Evolutionary conservation across 2,329 filamentous ascomycete species (phyloP).

Genomic region (Penicillium sp.): DNA sequence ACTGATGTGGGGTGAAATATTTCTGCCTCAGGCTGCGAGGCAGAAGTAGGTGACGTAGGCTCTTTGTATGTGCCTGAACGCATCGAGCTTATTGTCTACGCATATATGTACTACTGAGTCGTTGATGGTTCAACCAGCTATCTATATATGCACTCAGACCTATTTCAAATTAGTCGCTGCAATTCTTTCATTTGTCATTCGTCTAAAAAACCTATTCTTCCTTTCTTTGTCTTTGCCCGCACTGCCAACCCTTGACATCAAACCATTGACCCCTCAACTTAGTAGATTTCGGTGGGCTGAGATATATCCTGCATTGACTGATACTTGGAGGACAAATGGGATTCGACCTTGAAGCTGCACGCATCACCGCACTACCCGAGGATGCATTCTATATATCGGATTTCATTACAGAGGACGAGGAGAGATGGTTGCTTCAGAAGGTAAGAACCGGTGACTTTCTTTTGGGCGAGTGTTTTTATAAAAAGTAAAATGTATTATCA

Average conservation of each 20-base stretch:
- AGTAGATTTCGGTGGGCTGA: background rate
- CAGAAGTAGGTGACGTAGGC: constrained; percentile 2
- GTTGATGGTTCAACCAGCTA: background rate
- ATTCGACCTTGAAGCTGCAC: constrained; percentile 29
- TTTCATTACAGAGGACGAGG: constrained; percentile 77
- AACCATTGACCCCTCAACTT: background rate
- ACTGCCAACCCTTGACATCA: background rate
- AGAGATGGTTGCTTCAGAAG: constrained; percentile 68
- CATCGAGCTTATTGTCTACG: background rate
- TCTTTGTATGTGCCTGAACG: background rate
- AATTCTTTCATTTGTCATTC: background rate
- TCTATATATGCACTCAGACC: background rate
- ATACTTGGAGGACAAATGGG: constrained; percentile 6
- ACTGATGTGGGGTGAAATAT: constrained; percentile 7
- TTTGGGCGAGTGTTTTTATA: background rate
- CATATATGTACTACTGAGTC: too few species aligned
- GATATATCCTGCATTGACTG: background rate
- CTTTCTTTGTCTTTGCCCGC: background rate
- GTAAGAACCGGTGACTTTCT: constrained; percentile 42
- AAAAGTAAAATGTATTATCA: background rate
- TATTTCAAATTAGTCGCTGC: background rate
- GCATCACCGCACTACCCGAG: constrained; percentile 34
- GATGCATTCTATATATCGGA: constrained; percentile 79
- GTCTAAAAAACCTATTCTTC: too few species aligned
- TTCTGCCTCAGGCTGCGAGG: constrained; percentile 3